These are phyloP conservation scores for Saksenaea vasiformis DNA, from an alignment of 371 early-diverging fungal species.

Conservation along the genomic window DNA sequence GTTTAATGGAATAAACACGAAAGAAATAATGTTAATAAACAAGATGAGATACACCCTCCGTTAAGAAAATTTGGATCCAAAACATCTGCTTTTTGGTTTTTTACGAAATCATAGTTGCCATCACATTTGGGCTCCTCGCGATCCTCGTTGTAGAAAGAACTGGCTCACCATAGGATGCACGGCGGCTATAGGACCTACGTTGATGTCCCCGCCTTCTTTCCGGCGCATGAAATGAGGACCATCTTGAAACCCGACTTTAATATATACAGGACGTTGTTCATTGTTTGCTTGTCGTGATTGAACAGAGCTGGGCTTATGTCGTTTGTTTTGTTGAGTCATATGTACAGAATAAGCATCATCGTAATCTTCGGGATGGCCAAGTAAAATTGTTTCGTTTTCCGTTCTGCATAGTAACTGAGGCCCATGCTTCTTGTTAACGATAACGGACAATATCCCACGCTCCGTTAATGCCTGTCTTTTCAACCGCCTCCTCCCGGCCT, in stretches of 20 bases:
- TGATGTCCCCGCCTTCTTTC: neutral
- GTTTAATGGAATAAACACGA: too few relatives aligned
- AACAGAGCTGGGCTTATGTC: neutral
- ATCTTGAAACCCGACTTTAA: neutral
- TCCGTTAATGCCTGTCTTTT: neutral
- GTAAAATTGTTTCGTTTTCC: neutral
- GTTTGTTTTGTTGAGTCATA: neutral
- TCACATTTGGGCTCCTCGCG: neutral
- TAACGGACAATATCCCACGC: neutral
- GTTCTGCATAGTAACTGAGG: neutral
- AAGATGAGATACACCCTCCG: too few relatives aligned
- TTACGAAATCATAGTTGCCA: too few relatives aligned
- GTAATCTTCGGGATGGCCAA: neutral
- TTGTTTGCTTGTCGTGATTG: neutral
- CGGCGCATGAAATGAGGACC: neutral
- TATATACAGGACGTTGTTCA: neutral
- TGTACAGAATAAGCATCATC: neutral
- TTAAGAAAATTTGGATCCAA: too few relatives aligned
- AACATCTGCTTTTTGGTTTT: too few relatives aligned
- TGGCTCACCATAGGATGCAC: neutral
- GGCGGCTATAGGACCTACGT: neutral
- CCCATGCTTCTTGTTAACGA: neutral
- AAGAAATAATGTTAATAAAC: too few relatives aligned
- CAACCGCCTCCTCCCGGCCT: neutral
- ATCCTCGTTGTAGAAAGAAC: neutral